Evolutionary conservation across 345 rosid species (phyloP).

Genomic region (Aethionema arabicum): DNA sequence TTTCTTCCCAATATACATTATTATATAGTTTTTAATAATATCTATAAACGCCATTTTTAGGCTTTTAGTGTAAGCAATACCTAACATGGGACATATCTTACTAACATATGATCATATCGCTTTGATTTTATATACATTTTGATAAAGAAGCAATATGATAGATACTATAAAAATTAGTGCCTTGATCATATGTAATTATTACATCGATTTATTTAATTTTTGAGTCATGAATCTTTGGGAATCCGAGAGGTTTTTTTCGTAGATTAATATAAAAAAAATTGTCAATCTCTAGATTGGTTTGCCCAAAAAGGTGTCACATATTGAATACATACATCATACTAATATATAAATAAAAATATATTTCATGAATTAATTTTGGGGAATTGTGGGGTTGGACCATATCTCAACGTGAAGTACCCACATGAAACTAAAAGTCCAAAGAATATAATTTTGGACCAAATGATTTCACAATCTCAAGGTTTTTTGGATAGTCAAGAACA

Average conservation of each 20-base stretch:
- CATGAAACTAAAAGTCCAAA: slow-evolving; percentile 24
- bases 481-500: slow-evolving; percentile 36
- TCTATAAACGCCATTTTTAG: slow-evolving; percentile 40
- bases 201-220: slow-evolving; percentile 34
- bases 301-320: slow-evolving; percentile 11
- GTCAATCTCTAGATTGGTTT: slow-evolving; percentile 7
- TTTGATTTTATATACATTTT: slow-evolving; percentile 15
- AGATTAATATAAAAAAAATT: not conserved
- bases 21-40: slow-evolving; percentile 27
- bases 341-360: slow-evolving; percentile 18
- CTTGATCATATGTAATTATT: slow-evolving; percentile 45
- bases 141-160: slow-evolving; percentile 4
- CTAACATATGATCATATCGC: slow-evolving; percentile 31
- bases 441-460: slow-evolving; percentile 26
- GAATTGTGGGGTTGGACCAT: slow-evolving; percentile 37
- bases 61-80: slow-evolving; percentile 40
- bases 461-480: slow-evolving; percentile 25
- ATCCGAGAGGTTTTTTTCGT: slow-evolving; percentile 45
- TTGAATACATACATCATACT: slow-evolving; percentile 8
- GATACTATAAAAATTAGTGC: slow-evolving; percentile 31
- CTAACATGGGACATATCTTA: slow-evolving; percentile 46
- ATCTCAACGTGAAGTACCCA: slow-evolving; percentile 32
- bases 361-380: slow-evolving; percentile 24
- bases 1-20: slow-evolving; percentile 21
- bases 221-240: slow-evolving; percentile 43